These are phyloP conservation scores for Backusella tarrabulga DNA, from an alignment of 192 early-diverging fungal species.

Conservation along the genomic window DNA sequence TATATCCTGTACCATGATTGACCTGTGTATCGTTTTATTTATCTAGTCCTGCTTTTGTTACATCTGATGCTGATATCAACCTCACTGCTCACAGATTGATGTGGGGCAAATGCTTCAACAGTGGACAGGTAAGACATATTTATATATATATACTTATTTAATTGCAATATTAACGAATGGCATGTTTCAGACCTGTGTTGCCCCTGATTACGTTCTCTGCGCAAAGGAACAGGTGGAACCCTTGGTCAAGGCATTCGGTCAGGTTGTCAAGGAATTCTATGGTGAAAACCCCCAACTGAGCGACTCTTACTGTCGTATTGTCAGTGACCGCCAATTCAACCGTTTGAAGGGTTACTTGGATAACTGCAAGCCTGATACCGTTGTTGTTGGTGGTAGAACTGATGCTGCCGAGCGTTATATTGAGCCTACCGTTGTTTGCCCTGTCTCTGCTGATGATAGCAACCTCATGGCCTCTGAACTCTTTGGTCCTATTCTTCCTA, in stretches of 20 bases:
- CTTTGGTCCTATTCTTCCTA: conserved; percentile 67
- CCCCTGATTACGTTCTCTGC: conserved; percentile 83
- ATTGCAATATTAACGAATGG: background rate
- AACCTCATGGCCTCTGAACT: conserved; percentile 61
- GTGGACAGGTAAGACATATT: conserved; percentile 63
- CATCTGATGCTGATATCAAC: conserved; percentile 56
- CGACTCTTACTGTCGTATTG: conserved; percentile 65
- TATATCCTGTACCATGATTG: background rate
- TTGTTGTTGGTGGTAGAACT: conserved; percentile 52
- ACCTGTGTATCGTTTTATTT: background rate
- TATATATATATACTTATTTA: no score
- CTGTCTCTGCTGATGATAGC: conserved; percentile 30
- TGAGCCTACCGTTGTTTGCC: conserved; percentile 58
- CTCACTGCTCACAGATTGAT: conserved; percentile 66
- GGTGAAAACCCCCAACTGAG: conserved; percentile 51
- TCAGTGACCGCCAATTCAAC: conserved; percentile 69
- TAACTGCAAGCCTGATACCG: conserved; percentile 20
- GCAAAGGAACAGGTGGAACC: conserved; percentile 53
- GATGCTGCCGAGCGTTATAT: conserved; percentile 49
- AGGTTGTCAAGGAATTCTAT: conserved; percentile 45
- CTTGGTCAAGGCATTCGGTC: conserved; percentile 58
- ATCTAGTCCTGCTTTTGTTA: conserved; percentile 56
- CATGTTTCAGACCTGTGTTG: conserved; percentile 73
- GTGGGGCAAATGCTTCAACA: conserved; percentile 81
- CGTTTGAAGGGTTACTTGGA: conserved; percentile 61